Conservation (phyloP, 2,329 filamentous ascomycete species). For the Dactylellina sp. region DNA sequence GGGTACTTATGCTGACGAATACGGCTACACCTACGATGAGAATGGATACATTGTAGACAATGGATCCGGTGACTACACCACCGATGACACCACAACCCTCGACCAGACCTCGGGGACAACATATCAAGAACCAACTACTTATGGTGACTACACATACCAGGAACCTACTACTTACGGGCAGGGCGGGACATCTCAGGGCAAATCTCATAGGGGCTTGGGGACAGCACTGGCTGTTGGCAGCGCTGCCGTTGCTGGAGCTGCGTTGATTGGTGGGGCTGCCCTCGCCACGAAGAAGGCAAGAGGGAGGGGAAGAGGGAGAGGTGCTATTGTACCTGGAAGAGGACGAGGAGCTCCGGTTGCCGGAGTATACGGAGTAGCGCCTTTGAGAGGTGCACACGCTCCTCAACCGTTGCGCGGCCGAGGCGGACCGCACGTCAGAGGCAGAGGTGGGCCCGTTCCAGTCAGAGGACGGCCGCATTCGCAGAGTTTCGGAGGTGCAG, state of each 20-base stretch:
- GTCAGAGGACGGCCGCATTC: slow-evolving; percentile 28
- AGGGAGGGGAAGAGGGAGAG: slow-evolving; percentile 18
- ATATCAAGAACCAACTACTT: slow-evolving; percentile 12
- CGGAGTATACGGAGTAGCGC: neutral
- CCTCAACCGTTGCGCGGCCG: slow-evolving; percentile 6
- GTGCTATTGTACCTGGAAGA: neutral
- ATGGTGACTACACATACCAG: slow-evolving; percentile 21
- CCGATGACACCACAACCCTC: no score
- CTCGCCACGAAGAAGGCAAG: slow-evolving; percentile 32
- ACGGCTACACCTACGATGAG: slow-evolving; percentile 34
- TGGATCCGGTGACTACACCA: neutral
- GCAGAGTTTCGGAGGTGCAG: slow-evolving; percentile 14
- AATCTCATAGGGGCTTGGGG: slow-evolving; percentile 15
- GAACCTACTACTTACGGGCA: slow-evolving; percentile 4
- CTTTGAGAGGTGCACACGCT: slow-evolving; percentile 1
- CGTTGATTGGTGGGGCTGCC: slow-evolving; percentile 30
- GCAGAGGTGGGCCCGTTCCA: neutral
- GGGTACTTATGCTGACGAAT: slow-evolving; percentile 24
- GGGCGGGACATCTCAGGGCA: neutral
- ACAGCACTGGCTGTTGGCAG: slow-evolving; percentile 35
- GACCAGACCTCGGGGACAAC: slow-evolving; percentile 10
- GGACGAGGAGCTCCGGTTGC: slow-evolving; percentile 14
- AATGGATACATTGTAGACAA: slow-evolving; percentile 8
- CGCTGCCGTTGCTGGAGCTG: slow-evolving; percentile 38
- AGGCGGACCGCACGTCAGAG: slow-evolving; percentile 17